Conservation (phyloP, 164 flowering plant species). For the Magnolia sinica region DNA sequence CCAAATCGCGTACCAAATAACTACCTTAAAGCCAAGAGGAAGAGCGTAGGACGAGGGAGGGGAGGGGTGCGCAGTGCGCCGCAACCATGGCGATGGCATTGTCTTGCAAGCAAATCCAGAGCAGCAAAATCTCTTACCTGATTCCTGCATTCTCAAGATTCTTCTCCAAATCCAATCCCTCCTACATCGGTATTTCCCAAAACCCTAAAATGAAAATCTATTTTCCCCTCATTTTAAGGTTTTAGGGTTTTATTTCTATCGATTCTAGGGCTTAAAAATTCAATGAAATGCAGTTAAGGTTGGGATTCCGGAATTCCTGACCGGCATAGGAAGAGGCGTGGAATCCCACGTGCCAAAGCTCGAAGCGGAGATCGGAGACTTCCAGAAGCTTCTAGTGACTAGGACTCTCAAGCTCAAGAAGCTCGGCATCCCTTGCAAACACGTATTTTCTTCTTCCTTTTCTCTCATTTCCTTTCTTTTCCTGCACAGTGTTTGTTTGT, state of each 20-base stretch:
- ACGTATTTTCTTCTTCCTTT: conserved; percentile 36
- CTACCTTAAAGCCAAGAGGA: too few species aligned
- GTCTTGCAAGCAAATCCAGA: conserved; percentile 11
- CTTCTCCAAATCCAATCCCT: conserved; percentile 20
- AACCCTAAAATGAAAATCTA: too few species aligned
- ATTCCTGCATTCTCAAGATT: conserved; percentile 17
- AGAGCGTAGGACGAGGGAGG: not conserved
- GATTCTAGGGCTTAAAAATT: not conserved
- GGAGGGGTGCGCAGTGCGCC: not conserved
- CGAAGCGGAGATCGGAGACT: conserved; percentile 79
- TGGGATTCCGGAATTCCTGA: conserved; percentile 84
- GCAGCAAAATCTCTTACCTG: not conserved
- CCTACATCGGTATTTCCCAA: not conserved
- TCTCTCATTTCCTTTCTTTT: not conserved
- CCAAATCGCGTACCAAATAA: too few species aligned
- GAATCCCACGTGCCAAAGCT: conserved; percentile 70
- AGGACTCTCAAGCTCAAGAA: conserved; percentile 84
- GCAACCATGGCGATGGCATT: conserved; percentile 19
- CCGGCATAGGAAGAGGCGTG: conserved; percentile 77
- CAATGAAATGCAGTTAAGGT: conserved; percentile 64
- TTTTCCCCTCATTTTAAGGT: not conserved
- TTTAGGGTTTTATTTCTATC: not conserved
- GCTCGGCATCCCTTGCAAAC: conserved; percentile 80
- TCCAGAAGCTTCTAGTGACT: conserved; percentile 76
- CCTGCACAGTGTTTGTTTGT: not conserved